A percentile compares a stretch with the other conserved stretches of the same genome.
phyloP scores from a whole-genome alignment of 106 monocot genomes.

The Acorus calamus region DNA sequence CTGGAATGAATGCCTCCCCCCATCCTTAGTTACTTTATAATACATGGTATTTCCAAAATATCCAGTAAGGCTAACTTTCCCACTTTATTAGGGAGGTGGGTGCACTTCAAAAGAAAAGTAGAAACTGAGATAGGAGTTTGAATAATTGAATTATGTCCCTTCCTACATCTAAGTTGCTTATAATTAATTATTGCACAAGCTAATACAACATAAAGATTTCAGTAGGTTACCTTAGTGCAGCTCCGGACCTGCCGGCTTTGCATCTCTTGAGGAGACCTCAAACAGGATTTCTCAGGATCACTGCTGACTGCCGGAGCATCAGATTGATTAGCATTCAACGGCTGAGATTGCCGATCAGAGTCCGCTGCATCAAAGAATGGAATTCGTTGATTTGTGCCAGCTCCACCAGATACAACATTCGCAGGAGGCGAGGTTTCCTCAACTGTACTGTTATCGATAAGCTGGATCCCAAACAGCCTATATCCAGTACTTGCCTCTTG shows the following conservation, averaged over 20 bases:
- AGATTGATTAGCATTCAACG: constrained; percentile 32
- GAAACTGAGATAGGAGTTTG: no score
- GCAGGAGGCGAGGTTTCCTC: constrained; percentile 21
- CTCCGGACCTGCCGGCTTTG: constrained; percentile 44
- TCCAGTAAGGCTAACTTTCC: no score
- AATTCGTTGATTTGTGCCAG: constrained; percentile 13
- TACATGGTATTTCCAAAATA: no score
- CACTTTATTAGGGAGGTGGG: no score
- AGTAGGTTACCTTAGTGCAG: constrained; percentile 49
- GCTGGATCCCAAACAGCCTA: constrained; percentile 77
- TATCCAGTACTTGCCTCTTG: constrained; percentile 36
- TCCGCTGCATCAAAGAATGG: constrained; percentile 21
- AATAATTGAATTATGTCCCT: no score
- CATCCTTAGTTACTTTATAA: no score
- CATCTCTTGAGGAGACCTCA: constrained; percentile 38
- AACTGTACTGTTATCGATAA: constrained; percentile 22
- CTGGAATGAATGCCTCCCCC: no score
- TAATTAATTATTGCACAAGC: no score
- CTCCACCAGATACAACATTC: constrained; percentile 6
- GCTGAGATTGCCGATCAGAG: constrained; percentile 37
- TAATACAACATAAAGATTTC: no score
- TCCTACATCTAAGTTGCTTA: no score
- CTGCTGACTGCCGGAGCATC: constrained; percentile 44
- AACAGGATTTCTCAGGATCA: constrained; percentile 54
- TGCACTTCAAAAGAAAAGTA: background rate